Evolutionary conservation across 1,284 basidiomycete species (phyloP), one percentile per base, ranked within the genome.

Genomic region (Athelia psychrophila): DNA sequence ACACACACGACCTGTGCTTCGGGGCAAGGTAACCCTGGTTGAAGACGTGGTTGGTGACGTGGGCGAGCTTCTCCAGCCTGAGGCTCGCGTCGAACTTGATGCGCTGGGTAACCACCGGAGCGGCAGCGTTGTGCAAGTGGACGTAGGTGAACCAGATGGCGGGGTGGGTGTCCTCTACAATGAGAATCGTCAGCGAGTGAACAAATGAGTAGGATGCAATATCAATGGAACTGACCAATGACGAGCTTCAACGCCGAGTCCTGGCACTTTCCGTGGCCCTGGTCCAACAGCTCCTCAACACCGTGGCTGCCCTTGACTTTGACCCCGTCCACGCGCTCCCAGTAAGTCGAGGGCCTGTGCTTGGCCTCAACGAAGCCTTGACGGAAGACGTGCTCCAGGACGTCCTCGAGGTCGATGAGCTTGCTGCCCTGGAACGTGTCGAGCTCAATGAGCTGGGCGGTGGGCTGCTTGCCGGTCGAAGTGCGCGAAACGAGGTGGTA

Each of bases 11-110:
- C 47, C 73, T 62, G 27, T 69, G 51, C 51, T 71, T 61, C 22
- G 61, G 51, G 10, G 68, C 61, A 25, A 78, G 64, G 56, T 68
- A 78, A 1, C 70, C 70, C 35, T 67, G 64, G 18, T 49, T 56
- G 63, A 79, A 78, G 56, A 78, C 64, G 51, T 76, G 54, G 65
- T 78, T 79, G 42, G 73, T 76, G 51, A 77, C 54, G 49, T 77
- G 69, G 19, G 73, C 73, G 23, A 78, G 54, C 46, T 64, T 60
- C 53, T 68, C 71, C 48, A 70, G 60, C 53, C 61, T 67, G 12
- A 58, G 59, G 36, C 60, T 58, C 0, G 58, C 55, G 45, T 64
- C 60, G 32, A 77, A 65, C 58, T 70, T 73, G 54, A 77, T 54
- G 48, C 74, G 73, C 56, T 78, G 76, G 5, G 64, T 64, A 24